Conservation (phyloP, 2,329 filamentous ascomycete genomes). For the Magnaporthiopsis poae region DNA sequence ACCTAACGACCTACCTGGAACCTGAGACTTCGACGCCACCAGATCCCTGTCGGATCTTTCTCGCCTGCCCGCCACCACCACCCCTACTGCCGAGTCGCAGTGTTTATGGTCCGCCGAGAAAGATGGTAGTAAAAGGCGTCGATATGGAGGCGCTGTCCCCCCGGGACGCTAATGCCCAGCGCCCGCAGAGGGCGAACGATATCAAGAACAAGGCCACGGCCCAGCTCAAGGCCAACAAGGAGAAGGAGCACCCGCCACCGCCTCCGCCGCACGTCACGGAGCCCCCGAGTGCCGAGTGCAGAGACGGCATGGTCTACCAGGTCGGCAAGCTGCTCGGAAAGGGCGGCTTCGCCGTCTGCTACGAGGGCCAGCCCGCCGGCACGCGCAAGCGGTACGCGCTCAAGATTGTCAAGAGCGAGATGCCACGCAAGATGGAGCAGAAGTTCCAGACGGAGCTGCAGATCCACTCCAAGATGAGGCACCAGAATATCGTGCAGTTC, state of each 20-base stretch:
- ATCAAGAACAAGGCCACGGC: constrained; percentile 43
- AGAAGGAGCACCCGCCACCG: constrained; percentile 57
- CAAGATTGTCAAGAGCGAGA: constrained; percentile 75
- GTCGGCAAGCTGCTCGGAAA: constrained; percentile 67
- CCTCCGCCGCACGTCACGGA: constrained; percentile 52
- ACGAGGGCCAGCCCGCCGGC: constrained; percentile 58
- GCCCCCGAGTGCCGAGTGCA: constrained; percentile 58
- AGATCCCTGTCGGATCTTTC: neutral
- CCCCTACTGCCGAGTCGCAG: neutral
- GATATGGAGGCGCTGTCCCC: constrained; percentile 57
- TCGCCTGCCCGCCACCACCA: neutral
- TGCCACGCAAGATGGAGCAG: constrained; percentile 74
- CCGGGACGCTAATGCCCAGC: constrained; percentile 53
- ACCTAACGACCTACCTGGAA: neutral
- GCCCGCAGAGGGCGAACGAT: constrained; percentile 34
- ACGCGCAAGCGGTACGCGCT: constrained; percentile 61
- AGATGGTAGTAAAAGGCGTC: constrained; percentile 39
- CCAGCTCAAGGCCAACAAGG: constrained; percentile 46
- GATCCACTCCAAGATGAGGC: constrained; percentile 95
- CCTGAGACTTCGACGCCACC: neutral
- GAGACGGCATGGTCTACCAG: constrained; percentile 61
- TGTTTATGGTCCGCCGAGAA: constrained; percentile 11
- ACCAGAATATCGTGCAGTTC: constrained; percentile 93
- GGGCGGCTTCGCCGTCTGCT: constrained; percentile 74
- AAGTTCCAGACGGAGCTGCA: constrained; percentile 84